Evolutionary conservation across 1,284 basidiomycete species (phyloP).

Genomic region (Rhodotorula sp.): DNA sequence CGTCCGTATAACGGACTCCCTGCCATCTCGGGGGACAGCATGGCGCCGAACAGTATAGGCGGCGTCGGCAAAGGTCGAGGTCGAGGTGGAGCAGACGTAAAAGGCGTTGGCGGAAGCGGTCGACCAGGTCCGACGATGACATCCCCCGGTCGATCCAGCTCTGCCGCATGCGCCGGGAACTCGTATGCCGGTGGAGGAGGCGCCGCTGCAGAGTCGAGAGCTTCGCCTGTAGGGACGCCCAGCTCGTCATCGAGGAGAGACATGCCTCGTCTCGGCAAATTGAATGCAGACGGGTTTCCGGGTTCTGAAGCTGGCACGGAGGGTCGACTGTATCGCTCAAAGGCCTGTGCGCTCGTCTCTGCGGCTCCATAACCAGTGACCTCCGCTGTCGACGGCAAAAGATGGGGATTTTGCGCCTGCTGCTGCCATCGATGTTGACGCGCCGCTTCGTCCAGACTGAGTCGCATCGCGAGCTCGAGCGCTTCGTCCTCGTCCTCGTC

Average conservation of each 20-base stretch:
- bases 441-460: constrained; percentile 17
- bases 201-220: not conserved
- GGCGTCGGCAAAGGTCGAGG: not conserved
- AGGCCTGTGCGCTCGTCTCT: constrained; percentile 8
- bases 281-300: not conserved
- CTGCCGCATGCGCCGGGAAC: constrained; percentile 10
- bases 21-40: too few species aligned
- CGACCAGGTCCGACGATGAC: constrained; percentile 26
- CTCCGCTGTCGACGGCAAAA: not conserved
- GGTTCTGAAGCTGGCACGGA: not conserved
- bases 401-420: not conserved
- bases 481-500: constrained; percentile 6
- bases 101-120: not conserved
- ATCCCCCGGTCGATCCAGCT: constrained; percentile 10
- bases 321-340: not conserved
- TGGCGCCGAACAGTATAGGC: not conserved
- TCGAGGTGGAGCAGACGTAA: not conserved
- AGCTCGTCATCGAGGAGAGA: not conserved
- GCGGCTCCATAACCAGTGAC: not conserved
- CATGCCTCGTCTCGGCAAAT: not conserved
- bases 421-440: not conserved
- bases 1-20: too few species aligned
- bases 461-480: constrained; percentile 20
- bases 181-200: constrained; percentile 28
- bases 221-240: not conserved